Conservation (phyloP, 345 rosid genomes). For the Combretum micranthum region DNA sequence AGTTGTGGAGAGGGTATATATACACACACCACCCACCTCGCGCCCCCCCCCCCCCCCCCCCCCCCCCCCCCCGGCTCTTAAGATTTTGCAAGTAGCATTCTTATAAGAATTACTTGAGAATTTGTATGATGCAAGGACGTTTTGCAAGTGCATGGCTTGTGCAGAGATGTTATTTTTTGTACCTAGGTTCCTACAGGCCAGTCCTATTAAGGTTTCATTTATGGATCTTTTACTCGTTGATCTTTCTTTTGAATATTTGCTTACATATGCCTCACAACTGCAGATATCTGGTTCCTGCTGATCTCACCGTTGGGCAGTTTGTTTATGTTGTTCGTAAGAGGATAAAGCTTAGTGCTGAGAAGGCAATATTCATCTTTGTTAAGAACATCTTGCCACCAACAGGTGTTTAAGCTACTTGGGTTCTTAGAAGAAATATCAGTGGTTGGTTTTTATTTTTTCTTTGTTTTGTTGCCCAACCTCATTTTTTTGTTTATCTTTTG, state of each 20-base stretch:
- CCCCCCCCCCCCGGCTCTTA: no score
- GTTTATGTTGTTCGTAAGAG: slow-evolving; percentile 65
- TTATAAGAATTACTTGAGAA: no score
- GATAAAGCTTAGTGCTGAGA: slow-evolving; percentile 64
- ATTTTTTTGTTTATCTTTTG: not conserved
- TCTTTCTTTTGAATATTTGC: not conserved
- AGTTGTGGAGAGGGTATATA: no score
- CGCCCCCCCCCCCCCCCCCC: no score
- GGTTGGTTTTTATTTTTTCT: no score
- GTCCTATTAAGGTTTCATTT: not conserved
- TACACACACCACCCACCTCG: no score
- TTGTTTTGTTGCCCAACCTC: no score
- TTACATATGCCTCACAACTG: not conserved
- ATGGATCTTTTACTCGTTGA: not conserved
- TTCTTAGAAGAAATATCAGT: no score
- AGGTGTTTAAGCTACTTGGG: slow-evolving; percentile 21
- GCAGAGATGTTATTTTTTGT: not conserved
- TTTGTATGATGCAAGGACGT: not conserved
- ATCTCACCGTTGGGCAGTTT: slow-evolving; percentile 60
- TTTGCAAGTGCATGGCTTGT: not conserved
- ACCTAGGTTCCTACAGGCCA: not conserved
- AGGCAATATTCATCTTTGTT: slow-evolving; percentile 60
- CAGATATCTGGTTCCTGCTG: slow-evolving; percentile 65
- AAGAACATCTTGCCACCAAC: slow-evolving; percentile 59
- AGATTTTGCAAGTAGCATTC: no score